These are phyloP conservation scores for Volvox reticuliferus DNA, from an alignment of 139 green algal genomes.

Conservation along the genomic window DNA sequence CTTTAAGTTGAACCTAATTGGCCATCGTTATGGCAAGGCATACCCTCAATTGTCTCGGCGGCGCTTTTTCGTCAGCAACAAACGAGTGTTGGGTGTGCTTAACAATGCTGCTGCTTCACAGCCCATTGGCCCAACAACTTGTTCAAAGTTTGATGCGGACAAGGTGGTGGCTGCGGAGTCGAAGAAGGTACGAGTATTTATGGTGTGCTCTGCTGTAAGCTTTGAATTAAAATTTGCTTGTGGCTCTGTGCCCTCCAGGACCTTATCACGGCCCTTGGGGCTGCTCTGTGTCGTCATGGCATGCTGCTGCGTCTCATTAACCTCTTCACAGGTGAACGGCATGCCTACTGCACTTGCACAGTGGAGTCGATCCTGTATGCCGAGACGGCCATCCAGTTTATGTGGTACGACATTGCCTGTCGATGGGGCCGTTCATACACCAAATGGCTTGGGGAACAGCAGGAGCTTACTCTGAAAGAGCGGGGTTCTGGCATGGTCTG, in stretches of 20 bases:
- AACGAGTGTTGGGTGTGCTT: background rate
- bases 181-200: background rate
- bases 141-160: background rate
- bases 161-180: background rate
- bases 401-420: conserved; percentile 38
- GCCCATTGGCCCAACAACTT: background rate
- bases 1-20: background rate
- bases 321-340: conserved; percentile 4
- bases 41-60: background rate
- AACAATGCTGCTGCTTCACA: background rate
- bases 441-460: conserved; percentile 5
- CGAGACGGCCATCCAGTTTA: background rate
- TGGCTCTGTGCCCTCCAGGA: background rate
- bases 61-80: background rate
- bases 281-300: background rate
- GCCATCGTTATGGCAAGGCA: background rate
- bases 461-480: background rate
- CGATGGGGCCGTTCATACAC: background rate
- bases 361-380: background rate
- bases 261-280: background rate
- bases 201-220: background rate
- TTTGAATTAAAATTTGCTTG: background rate
- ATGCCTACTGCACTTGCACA: background rate
- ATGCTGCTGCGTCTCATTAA: background rate
- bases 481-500: background rate